phyloP scores from a whole-genome alignment of 208 protist species.

The Porcisia deanei region DNA sequence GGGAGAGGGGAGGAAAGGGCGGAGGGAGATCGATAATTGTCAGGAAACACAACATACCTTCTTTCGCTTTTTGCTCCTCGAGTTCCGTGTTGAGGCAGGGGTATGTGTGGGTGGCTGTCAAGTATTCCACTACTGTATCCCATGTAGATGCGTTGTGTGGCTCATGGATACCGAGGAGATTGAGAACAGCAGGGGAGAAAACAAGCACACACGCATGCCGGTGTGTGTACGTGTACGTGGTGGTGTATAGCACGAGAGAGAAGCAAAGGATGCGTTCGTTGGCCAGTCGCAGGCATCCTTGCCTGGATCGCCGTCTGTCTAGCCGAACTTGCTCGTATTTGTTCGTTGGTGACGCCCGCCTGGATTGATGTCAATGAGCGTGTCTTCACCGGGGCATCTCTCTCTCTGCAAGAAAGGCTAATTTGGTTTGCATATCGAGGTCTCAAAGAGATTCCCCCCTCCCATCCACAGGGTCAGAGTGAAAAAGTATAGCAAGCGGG shows the following conservation, averaged over 20 bases:
- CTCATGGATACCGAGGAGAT: neutral
- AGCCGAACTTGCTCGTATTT: neutral
- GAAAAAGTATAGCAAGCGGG: neutral
- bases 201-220: neutral
- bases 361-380: neutral
- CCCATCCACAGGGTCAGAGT: too few species aligned
- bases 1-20: neutral
- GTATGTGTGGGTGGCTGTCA: neutral
- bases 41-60: neutral
- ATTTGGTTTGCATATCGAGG: neutral
- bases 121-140: neutral
- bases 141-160: neutral
- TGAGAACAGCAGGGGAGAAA: neutral
- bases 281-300: neutral
- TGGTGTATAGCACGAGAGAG: neutral
- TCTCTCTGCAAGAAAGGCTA: neutral
- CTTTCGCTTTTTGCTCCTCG: neutral
- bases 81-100: neutral
- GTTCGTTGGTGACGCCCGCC: neutral
- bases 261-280: neutral
- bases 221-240: neutral
- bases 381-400: neutral
- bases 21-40: neutral
- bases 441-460: neutral
- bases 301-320: neutral